Conservation (phyloP, 2,329 filamentous ascomycete species). For the Aspergillus chevalieri region DNA sequence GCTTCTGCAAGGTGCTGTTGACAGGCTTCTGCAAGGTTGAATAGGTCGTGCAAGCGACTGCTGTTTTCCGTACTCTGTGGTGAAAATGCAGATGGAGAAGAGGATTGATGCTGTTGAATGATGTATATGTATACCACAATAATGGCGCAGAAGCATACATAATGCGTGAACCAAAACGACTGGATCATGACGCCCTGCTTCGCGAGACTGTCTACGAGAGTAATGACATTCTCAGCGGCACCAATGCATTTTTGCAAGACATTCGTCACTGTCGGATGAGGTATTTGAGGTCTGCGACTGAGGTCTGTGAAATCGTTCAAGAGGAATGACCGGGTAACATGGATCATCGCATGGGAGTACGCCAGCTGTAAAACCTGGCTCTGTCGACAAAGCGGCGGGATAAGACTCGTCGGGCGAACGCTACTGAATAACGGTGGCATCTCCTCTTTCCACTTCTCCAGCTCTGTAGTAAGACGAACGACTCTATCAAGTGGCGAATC, state of each 20-base stretch:
- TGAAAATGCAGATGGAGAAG: slow-evolving; percentile 12
- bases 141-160: slow-evolving; percentile 38
- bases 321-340: slow-evolving; percentile 32
- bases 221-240: slow-evolving; percentile 37
- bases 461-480: slow-evolving; percentile 27
- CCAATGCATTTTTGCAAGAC: slow-evolving; percentile 39
- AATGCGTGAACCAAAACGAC: slow-evolving; percentile 41
- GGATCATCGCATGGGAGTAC: slow-evolving; percentile 35
- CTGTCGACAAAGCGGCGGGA: slow-evolving; percentile 33
- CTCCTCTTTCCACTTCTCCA: slow-evolving; percentile 33
- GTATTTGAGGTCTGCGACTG: slow-evolving; percentile 23
- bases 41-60: slow-evolving; percentile 25
- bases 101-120: slow-evolving; percentile 33
- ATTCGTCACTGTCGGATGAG: slow-evolving; percentile 27
- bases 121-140: slow-evolving; percentile 38
- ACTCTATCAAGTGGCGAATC: slow-evolving; percentile 28
- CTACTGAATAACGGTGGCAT: slow-evolving; percentile 32
- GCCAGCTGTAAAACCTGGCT: slow-evolving; percentile 35
- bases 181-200: slow-evolving; percentile 32
- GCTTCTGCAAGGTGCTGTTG: slow-evolving; percentile 42
- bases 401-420: slow-evolving; percentile 30
- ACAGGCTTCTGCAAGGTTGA: slow-evolving; percentile 41
- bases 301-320: slow-evolving; percentile 33
- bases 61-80: slow-evolving; percentile 15
- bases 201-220: slow-evolving; percentile 29